These are phyloP conservation scores for Lactarius sanguifluus DNA, from an alignment of 768 basidiomycete species.

Conservation along the genomic window DNA sequence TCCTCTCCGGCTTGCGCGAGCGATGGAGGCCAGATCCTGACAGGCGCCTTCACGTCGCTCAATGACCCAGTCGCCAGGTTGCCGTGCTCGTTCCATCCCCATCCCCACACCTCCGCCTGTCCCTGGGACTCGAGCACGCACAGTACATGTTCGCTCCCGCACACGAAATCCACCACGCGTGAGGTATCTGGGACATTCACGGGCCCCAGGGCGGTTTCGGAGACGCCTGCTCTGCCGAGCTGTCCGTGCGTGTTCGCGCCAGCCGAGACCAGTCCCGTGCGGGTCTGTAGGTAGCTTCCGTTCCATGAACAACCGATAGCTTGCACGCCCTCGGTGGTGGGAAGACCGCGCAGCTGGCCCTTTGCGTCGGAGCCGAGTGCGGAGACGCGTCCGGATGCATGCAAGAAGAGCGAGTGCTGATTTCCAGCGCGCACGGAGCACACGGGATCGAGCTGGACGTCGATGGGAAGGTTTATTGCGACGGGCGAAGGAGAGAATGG, in stretches of 20 bases:
- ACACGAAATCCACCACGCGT: slow-evolving; percentile 36
- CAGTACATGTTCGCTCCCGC: slow-evolving; percentile 87
- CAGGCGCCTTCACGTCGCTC: slow-evolving; percentile 51
- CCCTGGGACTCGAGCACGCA: slow-evolving; percentile 29
- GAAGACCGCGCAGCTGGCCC: slow-evolving; percentile 53
- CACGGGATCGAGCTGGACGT: slow-evolving; percentile 29
- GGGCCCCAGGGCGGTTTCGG: slow-evolving; percentile 28
- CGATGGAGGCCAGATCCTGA: slow-evolving; percentile 52
- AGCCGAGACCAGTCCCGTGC: slow-evolving; percentile 44
- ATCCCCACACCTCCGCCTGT: slow-evolving; percentile 57
- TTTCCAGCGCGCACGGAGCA: slow-evolving; percentile 46
- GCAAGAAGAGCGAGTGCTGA: slow-evolving; percentile 50
- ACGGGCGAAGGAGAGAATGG: slow-evolving; percentile 37
- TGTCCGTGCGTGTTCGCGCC: slow-evolving; percentile 63
- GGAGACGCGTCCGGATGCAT: slow-evolving; percentile 46
- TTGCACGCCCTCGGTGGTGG: slow-evolving; percentile 32
- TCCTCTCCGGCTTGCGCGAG: slow-evolving; percentile 5
- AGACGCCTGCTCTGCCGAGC: slow-evolving; percentile 47
- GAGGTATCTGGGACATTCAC: slow-evolving; percentile 37
- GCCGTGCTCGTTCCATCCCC: slow-evolving; percentile 99
- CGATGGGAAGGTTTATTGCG: slow-evolving; percentile 37
- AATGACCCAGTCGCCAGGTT: slow-evolving; percentile 75
- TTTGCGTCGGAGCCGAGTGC: slow-evolving; percentile 73
- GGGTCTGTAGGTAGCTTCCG: slow-evolving; percentile 55
- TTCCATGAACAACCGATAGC: slow-evolving; percentile 74